Base-by-base conservation (phyloP, 768 basidiomycete genomes). In the Mrakia blollopis region DNA sequence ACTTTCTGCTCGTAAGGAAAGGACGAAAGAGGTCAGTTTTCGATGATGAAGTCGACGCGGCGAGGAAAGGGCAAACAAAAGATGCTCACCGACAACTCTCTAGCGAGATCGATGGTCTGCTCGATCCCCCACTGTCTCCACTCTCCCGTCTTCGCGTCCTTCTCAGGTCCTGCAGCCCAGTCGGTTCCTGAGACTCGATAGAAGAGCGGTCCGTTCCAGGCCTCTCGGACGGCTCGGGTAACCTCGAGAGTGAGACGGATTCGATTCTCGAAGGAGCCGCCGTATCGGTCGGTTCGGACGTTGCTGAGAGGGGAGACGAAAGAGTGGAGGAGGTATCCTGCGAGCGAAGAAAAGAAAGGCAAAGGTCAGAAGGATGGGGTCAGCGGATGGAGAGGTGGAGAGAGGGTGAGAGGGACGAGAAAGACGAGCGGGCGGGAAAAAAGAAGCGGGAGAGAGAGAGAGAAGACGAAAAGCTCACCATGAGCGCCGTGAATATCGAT, bases 271-370 rank as follows among this genome's bases (percentile, higher is more conserved):
- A 93, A 85, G 10, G 86, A 83, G 3, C 92, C 92, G 18, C 92
- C 92, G 81, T 90, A 92, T 37, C 84, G 60, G 82, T 94, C 93
- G 11, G 85, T 86, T 44, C 92, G 89, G 9, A 81, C 82, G 85
- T 94, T 93, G n/a, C 90, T 90, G 35, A 92, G 82, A 1, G 92
- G 92, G 4, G 91, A 91, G 18, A 90, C 81, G 83, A 93, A 94
- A 30, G 85, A 81, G 81, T 89, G 87, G 1, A 90, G 41, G 28
- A 91, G 87, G 81, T 90, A 90, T 67, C 82, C 76, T 65, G 32
- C 62, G 28, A 16, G 62, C 11, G 18, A 25, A 63, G 35, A 63
- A 35, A 28, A 10, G 30, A 63, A 9, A 10, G n/a, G 13, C 6
- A 63, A 16, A 9, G 44, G 44, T 7, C 7, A 47, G 44, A 47